Evolutionary conservation across 495 filamentous ascomycete genomes (phyloP).

Genomic region (Staphylotrichum longicolle): DNA sequence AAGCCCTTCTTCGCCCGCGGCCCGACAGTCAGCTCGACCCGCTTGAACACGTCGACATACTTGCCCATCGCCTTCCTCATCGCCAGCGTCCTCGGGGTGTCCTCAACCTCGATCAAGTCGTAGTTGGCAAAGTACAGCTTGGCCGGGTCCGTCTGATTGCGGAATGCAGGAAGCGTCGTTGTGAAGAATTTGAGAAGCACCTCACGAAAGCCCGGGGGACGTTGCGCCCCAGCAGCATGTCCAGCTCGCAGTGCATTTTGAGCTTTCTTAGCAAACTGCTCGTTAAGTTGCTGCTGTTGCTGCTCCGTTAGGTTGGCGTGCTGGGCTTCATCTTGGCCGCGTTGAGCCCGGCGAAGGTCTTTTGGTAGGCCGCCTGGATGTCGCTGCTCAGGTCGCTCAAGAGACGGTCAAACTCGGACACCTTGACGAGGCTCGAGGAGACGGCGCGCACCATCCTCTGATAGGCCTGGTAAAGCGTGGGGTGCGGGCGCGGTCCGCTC

Average conservation of each 20-base stretch:
- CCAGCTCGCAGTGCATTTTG: conserved; percentile 44
- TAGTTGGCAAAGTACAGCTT: conserved; percentile 53
- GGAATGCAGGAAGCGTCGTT: conserved; percentile 41
- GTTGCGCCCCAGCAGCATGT: conserved; percentile 47
- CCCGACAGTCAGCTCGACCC: conserved; percentile 27
- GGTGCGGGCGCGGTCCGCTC: conserved; percentile 26
- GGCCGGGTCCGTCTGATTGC: conserved; percentile 41
- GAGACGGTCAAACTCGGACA: conserved; percentile 50
- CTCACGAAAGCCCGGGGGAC: conserved; percentile 49
- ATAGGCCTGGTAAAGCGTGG: conserved; percentile 47
- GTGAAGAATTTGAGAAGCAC: conserved; percentile 50
- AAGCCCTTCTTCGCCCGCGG: background rate
- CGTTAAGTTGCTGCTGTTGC: conserved; percentile 31
- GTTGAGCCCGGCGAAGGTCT: conserved; percentile 33
- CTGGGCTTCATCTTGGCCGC: conserved; percentile 32
- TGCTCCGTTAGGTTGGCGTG: conserved; percentile 31
- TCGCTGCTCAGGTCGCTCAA: conserved; percentile 42
- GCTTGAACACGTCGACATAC: conserved; percentile 47
- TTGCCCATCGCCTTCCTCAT: conserved; percentile 24
- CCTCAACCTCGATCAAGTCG: conserved; percentile 47
- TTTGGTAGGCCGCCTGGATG: conserved; percentile 48
- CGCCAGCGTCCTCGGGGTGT: conserved; percentile 34
- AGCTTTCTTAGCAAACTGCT: conserved; percentile 39
- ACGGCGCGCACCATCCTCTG: conserved; percentile 46
- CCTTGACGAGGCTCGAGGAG: conserved; percentile 43